phyloP scores from a whole-genome alignment of 768 basidiomycete species.

The Psilocybe cubensis region DNA sequence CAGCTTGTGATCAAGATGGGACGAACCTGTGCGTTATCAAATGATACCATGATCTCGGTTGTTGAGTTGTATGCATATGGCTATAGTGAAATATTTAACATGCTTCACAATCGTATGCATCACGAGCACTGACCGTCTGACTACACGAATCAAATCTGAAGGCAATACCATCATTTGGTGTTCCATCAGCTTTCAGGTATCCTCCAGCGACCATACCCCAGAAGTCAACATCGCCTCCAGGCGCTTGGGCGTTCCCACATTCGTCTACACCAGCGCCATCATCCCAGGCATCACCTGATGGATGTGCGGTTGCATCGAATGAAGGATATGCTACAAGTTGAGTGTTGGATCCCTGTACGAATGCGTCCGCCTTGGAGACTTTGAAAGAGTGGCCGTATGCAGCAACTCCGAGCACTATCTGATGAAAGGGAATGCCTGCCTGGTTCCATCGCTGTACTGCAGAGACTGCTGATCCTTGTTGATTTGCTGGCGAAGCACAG shows the following conservation, averaged over 20 bases:
- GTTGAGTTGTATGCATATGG: conserved; percentile 48
- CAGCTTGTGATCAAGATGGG: background rate
- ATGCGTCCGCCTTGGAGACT: conserved; percentile 50
- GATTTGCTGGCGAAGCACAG: conserved; percentile 63
- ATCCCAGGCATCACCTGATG: conserved; percentile 69
- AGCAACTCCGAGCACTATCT: conserved; percentile 82
- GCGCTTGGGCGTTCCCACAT: conserved; percentile 55
- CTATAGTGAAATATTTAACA: conserved; percentile 21
- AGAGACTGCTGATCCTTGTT: conserved; percentile 74
- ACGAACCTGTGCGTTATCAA: conserved; percentile 45
- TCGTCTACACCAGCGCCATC: conserved; percentile 51
- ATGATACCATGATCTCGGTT: conserved; percentile 51
- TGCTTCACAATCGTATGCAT: background rate
- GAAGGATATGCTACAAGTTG: conserved; percentile 51
- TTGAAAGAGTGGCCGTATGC: conserved; percentile 82
- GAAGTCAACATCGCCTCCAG: conserved; percentile 64
- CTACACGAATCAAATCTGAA: conserved; percentile 68
- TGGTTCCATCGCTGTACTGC: conserved; percentile 73
- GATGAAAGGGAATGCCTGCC: conserved; percentile 72
- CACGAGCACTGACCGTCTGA: conserved; percentile 60
- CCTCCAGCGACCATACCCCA: conserved; percentile 65
- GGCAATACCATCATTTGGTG: conserved; percentile 49
- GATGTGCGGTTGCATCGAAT: conserved; percentile 53
- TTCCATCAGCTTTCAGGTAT: conserved; percentile 54
- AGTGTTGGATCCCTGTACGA: conserved; percentile 38